Percentiles rank a stretch among this genome's conserved stretches.
phyloP scores from a whole-genome alignment of 768 basidiomycete genomes.

The Kondoa malvinella region DNA sequence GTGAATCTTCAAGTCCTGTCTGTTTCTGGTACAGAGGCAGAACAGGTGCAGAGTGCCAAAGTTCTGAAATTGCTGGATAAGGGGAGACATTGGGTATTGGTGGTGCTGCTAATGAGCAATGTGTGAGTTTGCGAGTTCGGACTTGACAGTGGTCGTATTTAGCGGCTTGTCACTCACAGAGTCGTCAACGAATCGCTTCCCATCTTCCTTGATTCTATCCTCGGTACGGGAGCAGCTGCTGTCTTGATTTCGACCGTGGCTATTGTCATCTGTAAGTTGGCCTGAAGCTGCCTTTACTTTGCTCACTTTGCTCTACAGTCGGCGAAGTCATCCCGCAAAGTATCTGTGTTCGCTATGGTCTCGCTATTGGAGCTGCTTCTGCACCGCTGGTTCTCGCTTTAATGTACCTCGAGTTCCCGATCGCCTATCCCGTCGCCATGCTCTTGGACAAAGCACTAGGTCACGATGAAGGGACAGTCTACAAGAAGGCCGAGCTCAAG shows the following conservation, averaged over 20 bases:
- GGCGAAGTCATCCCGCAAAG: constrained; percentile 48
- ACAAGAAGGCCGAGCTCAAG: constrained; percentile 32
- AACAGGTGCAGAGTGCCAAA: constrained; percentile 30
- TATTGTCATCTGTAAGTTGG: constrained; percentile 29
- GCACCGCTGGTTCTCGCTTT: constrained; percentile 54
- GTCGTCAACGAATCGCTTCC: constrained; percentile 36
- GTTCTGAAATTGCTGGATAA: constrained; percentile 42
- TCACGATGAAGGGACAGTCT: constrained; percentile 42
- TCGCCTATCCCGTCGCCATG: constrained; percentile 55
- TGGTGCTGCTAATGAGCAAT: constrained; percentile 73
- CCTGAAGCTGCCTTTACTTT: neutral
- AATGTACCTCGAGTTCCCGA: constrained; percentile 36
- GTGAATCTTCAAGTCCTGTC: constrained; percentile 20
- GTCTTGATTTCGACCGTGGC: constrained; percentile 29
- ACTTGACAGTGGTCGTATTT: neutral
- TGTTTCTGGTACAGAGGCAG: constrained; percentile 21
- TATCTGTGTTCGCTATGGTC: constrained; percentile 58
- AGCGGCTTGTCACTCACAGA: constrained; percentile 12
- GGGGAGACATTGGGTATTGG: constrained; percentile 84
- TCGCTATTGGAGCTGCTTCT: constrained; percentile 60
- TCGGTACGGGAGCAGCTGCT: constrained; percentile 37
- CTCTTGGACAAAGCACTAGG: constrained; percentile 71
- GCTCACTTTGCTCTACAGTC: constrained; percentile 9
- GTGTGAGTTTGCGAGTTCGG: constrained; percentile 37
- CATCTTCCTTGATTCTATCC: constrained; percentile 35